These are phyloP conservation scores for Cucurbita argyrosperma DNA, from an alignment of 306 rosid genomes.

Conservation along the genomic window DNA sequence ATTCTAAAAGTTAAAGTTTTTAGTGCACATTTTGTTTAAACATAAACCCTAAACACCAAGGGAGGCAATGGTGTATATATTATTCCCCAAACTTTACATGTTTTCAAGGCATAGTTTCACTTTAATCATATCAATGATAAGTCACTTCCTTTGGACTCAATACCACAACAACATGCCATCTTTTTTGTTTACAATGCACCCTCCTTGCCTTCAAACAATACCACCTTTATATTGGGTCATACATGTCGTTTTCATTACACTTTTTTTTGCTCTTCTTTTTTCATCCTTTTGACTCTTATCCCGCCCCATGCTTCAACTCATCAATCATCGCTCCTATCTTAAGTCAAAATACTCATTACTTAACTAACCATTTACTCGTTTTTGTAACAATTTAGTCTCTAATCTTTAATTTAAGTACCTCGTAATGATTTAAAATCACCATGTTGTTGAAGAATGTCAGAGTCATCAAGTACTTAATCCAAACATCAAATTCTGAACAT, in stretches of 20 bases:
- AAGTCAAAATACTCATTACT: not conserved
- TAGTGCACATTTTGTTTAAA: not conserved
- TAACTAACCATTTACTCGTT: too few species aligned
- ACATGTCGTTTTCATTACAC: not conserved
- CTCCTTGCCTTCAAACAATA: not conserved
- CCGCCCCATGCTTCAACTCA: not conserved
- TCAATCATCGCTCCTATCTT: not conserved
- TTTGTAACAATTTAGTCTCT: too few species aligned
- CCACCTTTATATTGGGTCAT: not conserved
- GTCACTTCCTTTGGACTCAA: not conserved
- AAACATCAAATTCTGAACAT: too few species aligned
- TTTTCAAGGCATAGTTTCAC: not conserved
- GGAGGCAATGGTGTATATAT: not conserved
- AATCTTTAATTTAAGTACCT: too few species aligned
- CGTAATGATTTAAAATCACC: too few species aligned
- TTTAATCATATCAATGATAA: slow-evolving; percentile 1
- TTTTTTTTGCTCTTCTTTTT: not conserved
- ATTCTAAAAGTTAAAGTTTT: not conserved
- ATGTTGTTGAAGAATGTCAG: too few species aligned
- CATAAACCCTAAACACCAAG: not conserved
- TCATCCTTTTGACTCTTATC: not conserved
- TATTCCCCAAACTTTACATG: not conserved
- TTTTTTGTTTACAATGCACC: not conserved
- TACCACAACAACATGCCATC: not conserved
- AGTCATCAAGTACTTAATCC: too few species aligned